Conservation (phyloP, 2,329 filamentous ascomycete genomes). For the Penicillium capsulatum region DNA sequence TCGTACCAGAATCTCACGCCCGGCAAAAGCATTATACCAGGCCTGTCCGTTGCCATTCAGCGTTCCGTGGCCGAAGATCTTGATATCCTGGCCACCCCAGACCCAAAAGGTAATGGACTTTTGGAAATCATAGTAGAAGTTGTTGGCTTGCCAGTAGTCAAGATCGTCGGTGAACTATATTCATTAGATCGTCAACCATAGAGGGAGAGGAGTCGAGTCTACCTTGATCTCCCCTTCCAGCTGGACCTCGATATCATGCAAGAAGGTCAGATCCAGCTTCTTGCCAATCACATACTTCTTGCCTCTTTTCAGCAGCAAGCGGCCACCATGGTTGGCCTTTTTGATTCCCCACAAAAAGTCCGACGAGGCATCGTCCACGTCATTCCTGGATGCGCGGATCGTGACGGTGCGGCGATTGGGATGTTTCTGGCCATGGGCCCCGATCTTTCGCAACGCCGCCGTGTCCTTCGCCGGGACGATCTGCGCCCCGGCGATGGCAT, state of each 20-base stretch:
- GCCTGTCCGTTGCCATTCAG: slow-evolving; percentile 55
- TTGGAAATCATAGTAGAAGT: slow-evolving; percentile 51
- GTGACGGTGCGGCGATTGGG: slow-evolving; percentile 45
- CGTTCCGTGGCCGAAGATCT: slow-evolving; percentile 55
- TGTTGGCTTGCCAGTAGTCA: slow-evolving; percentile 48
- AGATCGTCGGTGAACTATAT: slow-evolving; percentile 47
- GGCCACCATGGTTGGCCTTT: slow-evolving; percentile 57
- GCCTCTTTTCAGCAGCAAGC: slow-evolving; percentile 52
- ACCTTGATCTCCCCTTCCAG: slow-evolving; percentile 56
- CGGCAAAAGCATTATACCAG: slow-evolving; percentile 50
- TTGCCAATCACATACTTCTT: slow-evolving; percentile 57
- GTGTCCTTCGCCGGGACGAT: slow-evolving; percentile 24
- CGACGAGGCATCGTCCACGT: slow-evolving; percentile 54
- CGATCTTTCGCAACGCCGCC: slow-evolving; percentile 17
- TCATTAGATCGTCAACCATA: not conserved
- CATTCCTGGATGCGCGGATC: slow-evolving; percentile 52
- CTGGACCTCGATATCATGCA: slow-evolving; percentile 55
- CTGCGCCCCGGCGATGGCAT: slow-evolving; percentile 22
- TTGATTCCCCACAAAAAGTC: slow-evolving; percentile 54
- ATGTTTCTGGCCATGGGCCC: slow-evolving; percentile 24
- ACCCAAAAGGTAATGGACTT: slow-evolving; percentile 60
- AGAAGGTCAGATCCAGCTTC: slow-evolving; percentile 56
- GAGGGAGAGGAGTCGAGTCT: not conserved
- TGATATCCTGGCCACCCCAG: slow-evolving; percentile 60
- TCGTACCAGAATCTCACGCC: slow-evolving; percentile 36